Conservation (phyloP, 2,329 filamentous ascomycete species). For the Neoscytalidium dimidiatum region DNA sequence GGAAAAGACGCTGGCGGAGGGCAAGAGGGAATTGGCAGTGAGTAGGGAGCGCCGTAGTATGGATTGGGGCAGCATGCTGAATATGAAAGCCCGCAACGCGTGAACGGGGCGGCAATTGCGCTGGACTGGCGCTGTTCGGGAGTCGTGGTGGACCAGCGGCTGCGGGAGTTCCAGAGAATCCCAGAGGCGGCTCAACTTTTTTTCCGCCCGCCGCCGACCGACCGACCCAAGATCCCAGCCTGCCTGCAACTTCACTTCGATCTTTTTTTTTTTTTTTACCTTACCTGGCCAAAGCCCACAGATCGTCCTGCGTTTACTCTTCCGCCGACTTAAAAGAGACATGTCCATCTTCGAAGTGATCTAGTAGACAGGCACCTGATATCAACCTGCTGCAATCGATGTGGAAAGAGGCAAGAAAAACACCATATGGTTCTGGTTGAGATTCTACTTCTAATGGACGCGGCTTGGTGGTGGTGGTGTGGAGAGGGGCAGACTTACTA, state of each 20-base stretch:
- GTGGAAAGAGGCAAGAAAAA: no score
- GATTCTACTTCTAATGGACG: no score
- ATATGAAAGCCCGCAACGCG: background rate
- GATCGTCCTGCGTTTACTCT: no score
- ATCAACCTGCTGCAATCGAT: no score
- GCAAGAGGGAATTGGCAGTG: conserved; percentile 58
- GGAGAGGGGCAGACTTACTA: no score
- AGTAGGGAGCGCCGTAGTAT: conserved; percentile 65
- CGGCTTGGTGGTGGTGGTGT: no score
- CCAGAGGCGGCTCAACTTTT: conserved; percentile 1
- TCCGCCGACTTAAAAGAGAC: no score
- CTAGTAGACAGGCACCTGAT: no score
- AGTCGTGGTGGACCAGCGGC: background rate
- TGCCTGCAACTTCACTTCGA: background rate
- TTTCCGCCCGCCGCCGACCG: background rate
- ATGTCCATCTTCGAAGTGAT: no score
- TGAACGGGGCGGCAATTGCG: conserved; percentile 1
- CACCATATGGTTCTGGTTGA: no score
- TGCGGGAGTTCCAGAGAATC: background rate
- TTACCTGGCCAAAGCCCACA: no score
- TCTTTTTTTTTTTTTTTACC: no score
- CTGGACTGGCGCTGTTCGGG: background rate
- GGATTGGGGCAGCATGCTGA: conserved; percentile 50
- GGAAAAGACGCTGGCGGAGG: conserved; percentile 56
- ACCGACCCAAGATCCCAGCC: background rate